Conservation (phyloP, 345 rosid genomes). For the Syzygium aqueum region DNA sequence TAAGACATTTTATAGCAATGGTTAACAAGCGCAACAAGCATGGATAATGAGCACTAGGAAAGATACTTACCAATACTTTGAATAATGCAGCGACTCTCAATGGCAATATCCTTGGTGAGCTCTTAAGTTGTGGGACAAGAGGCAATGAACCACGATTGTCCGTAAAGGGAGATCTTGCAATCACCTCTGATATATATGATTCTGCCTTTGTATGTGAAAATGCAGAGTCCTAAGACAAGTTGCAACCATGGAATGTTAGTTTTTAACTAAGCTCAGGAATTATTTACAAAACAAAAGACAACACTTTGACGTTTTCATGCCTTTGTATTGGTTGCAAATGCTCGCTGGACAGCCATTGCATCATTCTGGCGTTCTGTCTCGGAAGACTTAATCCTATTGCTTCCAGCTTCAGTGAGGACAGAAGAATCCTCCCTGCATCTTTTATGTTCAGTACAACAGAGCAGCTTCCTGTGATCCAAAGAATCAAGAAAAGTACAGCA, state of each 20-base stretch:
- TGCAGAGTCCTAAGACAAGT: constrained; percentile 35
- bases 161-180: constrained; percentile 47
- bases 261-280: background rate
- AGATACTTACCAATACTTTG: constrained; percentile 62
- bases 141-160: constrained; percentile 40
- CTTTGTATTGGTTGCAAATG: constrained; percentile 65
- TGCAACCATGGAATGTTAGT: background rate
- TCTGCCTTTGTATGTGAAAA: constrained; percentile 43
- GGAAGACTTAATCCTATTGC: constrained; percentile 25
- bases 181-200: constrained; percentile 57
- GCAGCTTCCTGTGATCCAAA: background rate
- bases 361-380: constrained; percentile 71
- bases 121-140: constrained; percentile 61
- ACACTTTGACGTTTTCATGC: constrained; percentile 12
- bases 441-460: background rate
- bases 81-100: constrained; percentile 85
- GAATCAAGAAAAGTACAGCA: background rate
- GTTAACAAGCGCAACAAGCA: background rate
- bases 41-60: background rate
- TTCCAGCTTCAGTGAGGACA: constrained; percentile 33
- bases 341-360: constrained; percentile 85
- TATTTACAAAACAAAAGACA: background rate
- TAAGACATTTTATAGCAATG: background rate
- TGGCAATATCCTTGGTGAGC: constrained; percentile 54
- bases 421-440: constrained; percentile 59